Percentiles rank a stretch among this genome's conserved stretches.
Conservation (phyloP, 2,329 filamentous ascomycete species). For the Capronia americana region DNA sequence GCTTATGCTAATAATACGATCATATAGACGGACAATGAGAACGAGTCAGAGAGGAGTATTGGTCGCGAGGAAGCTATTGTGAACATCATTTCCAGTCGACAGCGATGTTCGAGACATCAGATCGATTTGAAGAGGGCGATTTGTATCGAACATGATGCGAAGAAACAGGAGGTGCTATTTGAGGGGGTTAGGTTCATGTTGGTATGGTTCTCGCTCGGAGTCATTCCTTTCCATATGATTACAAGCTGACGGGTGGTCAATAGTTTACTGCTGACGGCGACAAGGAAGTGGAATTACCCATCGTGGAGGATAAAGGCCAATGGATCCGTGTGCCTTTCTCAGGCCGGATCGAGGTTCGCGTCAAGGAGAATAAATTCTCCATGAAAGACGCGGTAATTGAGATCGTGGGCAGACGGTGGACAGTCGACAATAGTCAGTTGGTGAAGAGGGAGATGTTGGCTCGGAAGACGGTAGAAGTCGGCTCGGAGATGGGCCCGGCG, state of each 20-base stretch:
- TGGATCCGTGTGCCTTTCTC: conserved; percentile 28
- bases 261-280: conserved; percentile 1
- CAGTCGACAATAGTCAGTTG: conserved; percentile 23
- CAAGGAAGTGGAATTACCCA: conserved; percentile 5
- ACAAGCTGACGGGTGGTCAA: background rate
- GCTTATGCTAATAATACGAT: background rate
- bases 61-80: conserved; percentile 27
- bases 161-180: conserved; percentile 27
- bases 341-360: conserved; percentile 27
- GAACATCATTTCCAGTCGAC: conserved; percentile 21
- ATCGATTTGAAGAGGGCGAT: conserved; percentile 30
- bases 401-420: conserved; percentile 26
- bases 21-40: conserved; percentile 24
- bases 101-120: conserved; percentile 24
- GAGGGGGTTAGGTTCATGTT: conserved; percentile 29
- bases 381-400: conserved; percentile 30
- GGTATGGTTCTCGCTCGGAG: conserved; percentile 1
- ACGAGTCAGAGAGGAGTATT: conserved; percentile 28
- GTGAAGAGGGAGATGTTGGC: conserved; percentile 18
- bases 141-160: conserved; percentile 23
- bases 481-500: background rate
- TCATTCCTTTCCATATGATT: background rate
- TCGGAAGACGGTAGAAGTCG: background rate
- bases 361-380: conserved; percentile 28
- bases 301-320: conserved; percentile 12